phyloP scores from a whole-genome alignment of 257 asterid species.

The Gentiana dahurica region DNA sequence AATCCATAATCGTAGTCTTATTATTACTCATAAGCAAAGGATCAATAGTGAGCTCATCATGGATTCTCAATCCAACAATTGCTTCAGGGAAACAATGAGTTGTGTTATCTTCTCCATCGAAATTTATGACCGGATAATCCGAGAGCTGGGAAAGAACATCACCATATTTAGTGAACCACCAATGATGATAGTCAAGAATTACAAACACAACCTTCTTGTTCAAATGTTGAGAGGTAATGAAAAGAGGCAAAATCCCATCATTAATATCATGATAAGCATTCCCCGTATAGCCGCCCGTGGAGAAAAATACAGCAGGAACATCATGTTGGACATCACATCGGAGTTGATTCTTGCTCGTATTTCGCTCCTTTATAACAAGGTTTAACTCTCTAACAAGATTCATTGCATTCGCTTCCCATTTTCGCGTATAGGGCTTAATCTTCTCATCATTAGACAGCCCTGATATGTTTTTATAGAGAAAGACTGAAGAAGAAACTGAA shows the following conservation, averaged over 20 bases:
- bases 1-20: constrained; percentile 41
- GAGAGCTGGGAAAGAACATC: constrained; percentile 58
- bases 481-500: constrained; percentile 47
- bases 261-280: constrained; percentile 90
- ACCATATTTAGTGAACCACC: constrained; percentile 89
- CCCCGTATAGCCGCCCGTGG: constrained; percentile 93
- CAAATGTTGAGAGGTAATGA: constrained; percentile 61
- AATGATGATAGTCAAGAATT: constrained; percentile 65
- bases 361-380: constrained; percentile 29
- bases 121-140: constrained; percentile 54
- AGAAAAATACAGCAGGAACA: constrained; percentile 79
- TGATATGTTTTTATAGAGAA: constrained; percentile 25
- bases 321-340: constrained; percentile 60
- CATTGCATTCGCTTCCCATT: constrained; percentile 77
- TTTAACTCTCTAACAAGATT: constrained; percentile 39
- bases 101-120: constrained; percentile 17
- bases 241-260: constrained; percentile 83
- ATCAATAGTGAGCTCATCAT: constrained; percentile 60
- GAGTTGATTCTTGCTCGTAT: constrained; percentile 10
- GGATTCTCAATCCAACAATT: constrained; percentile 58
- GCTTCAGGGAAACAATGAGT: constrained; percentile 82
- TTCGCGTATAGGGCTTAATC: constrained; percentile 75
- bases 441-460: constrained; percentile 30
- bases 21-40: constrained; percentile 27
- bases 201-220: constrained; percentile 61